phyloP scores from a whole-genome alignment of 768 basidiomycete genomes.

The Trametes meyenii region DNA sequence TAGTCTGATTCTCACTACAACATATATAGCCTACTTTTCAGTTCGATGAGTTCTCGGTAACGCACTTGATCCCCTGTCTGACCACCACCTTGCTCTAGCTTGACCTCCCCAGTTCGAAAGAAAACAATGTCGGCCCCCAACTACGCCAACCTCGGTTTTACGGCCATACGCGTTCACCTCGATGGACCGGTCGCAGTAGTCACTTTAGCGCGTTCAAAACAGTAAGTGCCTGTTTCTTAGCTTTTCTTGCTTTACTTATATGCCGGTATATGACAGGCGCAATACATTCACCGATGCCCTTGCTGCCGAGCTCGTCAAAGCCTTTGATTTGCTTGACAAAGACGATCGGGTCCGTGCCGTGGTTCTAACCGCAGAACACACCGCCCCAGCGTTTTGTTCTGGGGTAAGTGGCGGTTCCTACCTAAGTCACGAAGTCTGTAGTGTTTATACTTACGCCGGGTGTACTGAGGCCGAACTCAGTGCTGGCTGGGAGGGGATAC shows the following conservation, averaged over 20 bases:
- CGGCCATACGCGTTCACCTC: constrained; percentile 45
- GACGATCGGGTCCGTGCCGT: constrained; percentile 58
- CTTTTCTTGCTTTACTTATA: background rate
- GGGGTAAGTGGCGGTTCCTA: constrained; percentile 43
- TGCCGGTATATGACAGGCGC: constrained; percentile 36
- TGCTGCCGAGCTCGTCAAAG: constrained; percentile 43
- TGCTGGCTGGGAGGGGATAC: constrained; percentile 48
- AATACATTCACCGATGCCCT: constrained; percentile 46
- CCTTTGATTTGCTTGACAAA: constrained; percentile 49
- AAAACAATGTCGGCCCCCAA: constrained; percentile 23
- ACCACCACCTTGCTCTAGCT: too few relatives aligned
- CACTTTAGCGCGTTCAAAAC: constrained; percentile 49
- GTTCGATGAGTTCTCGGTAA: too few relatives aligned
- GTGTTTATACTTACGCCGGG: background rate
- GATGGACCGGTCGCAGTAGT: constrained; percentile 49
- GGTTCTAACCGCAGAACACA: constrained; percentile 53
- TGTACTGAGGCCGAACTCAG: constrained; percentile 50
- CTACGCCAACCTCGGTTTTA: constrained; percentile 39
- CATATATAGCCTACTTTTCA: too few relatives aligned
- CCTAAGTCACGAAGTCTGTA: background rate
- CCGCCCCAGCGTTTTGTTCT: constrained; percentile 55
- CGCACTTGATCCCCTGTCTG: too few relatives aligned
- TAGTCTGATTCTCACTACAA: too few relatives aligned
- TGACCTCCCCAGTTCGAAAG: too few relatives aligned
- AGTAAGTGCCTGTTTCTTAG: constrained; percentile 36